Base-by-base conservation (phyloP, 2,329 filamentous ascomycete genomes). In the Trichoderma asperellum region DNA sequence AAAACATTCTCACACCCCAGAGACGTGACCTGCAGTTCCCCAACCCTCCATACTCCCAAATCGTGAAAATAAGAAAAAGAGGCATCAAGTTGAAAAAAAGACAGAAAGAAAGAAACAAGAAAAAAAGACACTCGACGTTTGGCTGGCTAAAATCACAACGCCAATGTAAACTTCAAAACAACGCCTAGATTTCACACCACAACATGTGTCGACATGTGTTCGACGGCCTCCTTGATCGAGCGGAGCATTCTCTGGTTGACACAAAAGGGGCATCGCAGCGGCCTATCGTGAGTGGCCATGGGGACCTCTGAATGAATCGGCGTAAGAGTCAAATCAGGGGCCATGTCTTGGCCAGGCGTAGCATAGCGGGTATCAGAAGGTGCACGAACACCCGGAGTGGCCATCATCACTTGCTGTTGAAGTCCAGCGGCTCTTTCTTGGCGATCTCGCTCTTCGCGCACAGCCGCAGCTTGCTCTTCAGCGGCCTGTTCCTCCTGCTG, bases 161-260 rank as follows among this genome's bases (percentile, higher is more conserved):
- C 27, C 53, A 11, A 24, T 24, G 24, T 16, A 12, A 11, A 27
- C 2, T 32, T 10, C 18, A n/a, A 56, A 12, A 4, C 32, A 24
- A 2, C 2, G 12, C 18, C n/a, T 7, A 47, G 12, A 1, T 5
- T 47, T 75, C 76, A 86, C 21, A 89, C 85, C 16, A 88, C 83
- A 5, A 89, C 87, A 70, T 89, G 87, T 2, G 86, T 88, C 12
- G 86, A 87, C 82, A 89, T 81, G 74, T 89, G 87, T 75, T 89
- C 87, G 3, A 89, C 86, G 5, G 87, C 86, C 75, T 89, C 87
- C 76, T 87, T 88, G 57, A 89, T 86, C 1, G 83, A 86, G 21
- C 86, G 81, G 63, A 89, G 80, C 86, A 89, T 87, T 6, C 87
- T 82, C 73, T 87, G 85, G 72, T 89, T 89, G 43, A 89, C 83